Evolutionary conservation across 495 filamentous ascomycete genomes (phyloP).

Genomic region (Penicillium angulare): DNA sequence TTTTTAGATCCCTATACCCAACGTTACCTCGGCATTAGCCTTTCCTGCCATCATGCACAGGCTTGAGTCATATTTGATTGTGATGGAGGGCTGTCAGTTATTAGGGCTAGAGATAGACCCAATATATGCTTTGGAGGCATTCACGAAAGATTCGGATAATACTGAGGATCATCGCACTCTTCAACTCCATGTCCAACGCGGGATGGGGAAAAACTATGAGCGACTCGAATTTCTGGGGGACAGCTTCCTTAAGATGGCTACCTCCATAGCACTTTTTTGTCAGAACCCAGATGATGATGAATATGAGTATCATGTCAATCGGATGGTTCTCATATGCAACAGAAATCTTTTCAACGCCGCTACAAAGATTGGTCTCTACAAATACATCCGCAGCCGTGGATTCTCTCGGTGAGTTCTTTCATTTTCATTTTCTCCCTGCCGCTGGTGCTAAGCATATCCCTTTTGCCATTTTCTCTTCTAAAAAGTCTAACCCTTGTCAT

Average conservation of each 20-base stretch:
- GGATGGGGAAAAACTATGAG: constrained; percentile 98
- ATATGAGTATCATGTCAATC: constrained; percentile 82
- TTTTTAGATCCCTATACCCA: constrained; percentile 58
- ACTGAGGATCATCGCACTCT: constrained; percentile 71
- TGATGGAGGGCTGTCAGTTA: constrained; percentile 65
- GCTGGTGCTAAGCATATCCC: too few species aligned
- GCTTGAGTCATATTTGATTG: constrained; percentile 78
- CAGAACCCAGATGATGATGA: constrained; percentile 77
- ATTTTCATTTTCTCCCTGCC: not conserved
- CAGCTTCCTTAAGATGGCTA: constrained; percentile 93
- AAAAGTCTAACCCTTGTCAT: too few species aligned
- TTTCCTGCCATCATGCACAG: constrained; percentile 84
- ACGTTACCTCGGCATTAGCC: constrained; percentile 64
- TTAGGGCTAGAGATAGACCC: constrained; percentile 60
- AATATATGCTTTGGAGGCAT: constrained; percentile 76
- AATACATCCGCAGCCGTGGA: constrained; percentile 77
- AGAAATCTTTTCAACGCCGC: constrained; percentile 81
- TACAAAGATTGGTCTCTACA: constrained; percentile 58
- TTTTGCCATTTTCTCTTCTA: not conserved
- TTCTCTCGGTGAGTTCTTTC: constrained; percentile 63
- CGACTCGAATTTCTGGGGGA: constrained; percentile 93
- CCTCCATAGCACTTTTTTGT: constrained; percentile 78
- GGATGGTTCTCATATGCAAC: constrained; percentile 93
- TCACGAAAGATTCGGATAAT: constrained; percentile 95
- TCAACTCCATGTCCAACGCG: constrained; percentile 72